phyloP scores from a whole-genome alignment of 129 eudicot genomes.

The Silybum marianum region DNA sequence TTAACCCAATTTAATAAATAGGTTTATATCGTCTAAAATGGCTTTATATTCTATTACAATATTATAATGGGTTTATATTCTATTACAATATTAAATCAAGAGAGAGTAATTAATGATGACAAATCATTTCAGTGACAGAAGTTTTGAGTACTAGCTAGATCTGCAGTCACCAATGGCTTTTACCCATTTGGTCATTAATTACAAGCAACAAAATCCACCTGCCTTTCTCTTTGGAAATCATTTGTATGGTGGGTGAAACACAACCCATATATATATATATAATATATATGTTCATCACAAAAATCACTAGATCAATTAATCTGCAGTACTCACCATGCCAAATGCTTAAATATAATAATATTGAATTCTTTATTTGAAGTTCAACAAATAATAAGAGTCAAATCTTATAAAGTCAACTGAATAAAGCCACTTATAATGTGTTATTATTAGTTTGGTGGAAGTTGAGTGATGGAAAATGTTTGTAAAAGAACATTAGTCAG shows the following conservation, averaged over 20 bases:
- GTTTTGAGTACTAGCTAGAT: neutral
- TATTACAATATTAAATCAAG: too few species aligned
- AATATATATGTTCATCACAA: neutral
- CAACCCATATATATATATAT: neutral
- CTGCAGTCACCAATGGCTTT: neutral
- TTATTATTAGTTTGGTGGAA: slow-evolving; percentile 37
- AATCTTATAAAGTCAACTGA: slow-evolving; percentile 17
- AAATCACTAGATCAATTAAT: neutral
- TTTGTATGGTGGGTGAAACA: neutral
- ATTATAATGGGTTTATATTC: too few species aligned
- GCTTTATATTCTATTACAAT: too few species aligned
- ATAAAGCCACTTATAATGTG: slow-evolving; percentile 16
- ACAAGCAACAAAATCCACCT: slow-evolving; percentile 21
- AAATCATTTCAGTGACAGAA: slow-evolving; percentile 16
- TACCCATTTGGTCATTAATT: neutral
- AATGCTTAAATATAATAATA: neutral
- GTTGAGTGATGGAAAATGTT: slow-evolving; percentile 43
- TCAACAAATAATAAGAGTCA: slow-evolving; percentile 15
- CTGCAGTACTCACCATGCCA: too few species aligned
- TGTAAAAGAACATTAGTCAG: slow-evolving; percentile 10
- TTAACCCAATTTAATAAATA: neutral
- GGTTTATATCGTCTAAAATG: neutral
- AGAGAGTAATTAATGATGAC: neutral
- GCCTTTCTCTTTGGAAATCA: slow-evolving; percentile 9
- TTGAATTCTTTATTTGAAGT: neutral